Evolutionary conservation across 176 grass and related monocot genomes (phyloP).

Genomic region (Hordeum marinum): DNA sequence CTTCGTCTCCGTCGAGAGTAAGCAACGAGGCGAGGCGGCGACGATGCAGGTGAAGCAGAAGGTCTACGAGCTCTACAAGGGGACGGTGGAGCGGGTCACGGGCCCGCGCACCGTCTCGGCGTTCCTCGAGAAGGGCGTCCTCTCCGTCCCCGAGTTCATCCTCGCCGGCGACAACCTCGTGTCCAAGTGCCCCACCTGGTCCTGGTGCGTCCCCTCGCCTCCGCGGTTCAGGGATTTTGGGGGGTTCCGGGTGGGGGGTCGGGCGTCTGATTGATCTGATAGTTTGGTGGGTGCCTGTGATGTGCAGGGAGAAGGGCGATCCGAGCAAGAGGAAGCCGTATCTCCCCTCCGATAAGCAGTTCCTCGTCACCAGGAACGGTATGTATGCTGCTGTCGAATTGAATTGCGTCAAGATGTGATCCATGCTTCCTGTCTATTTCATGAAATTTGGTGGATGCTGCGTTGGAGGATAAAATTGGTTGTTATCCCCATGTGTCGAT

Average conservation of each 20-base stretch:
- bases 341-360: constrained; percentile 80
- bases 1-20: constrained; percentile 3
- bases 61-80: constrained; percentile 76
- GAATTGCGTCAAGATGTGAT: neutral
- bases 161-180: constrained; percentile 97
- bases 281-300: constrained; percentile 13
- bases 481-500: neutral
- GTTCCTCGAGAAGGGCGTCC: constrained; percentile 94
- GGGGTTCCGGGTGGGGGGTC: neutral
- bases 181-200: constrained; percentile 97
- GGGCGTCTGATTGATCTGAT: constrained; percentile 31
- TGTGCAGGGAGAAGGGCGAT: constrained; percentile 76
- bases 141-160: constrained; percentile 89
- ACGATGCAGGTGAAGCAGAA: constrained; percentile 77
- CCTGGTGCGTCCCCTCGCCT: constrained; percentile 51
- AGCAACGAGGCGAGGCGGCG: neutral
- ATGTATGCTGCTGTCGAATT: constrained; percentile 32
- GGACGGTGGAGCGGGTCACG: constrained; percentile 76
- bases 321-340: constrained; percentile 75
- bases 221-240: neutral
- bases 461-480: neutral
- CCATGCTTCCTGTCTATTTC: neutral
- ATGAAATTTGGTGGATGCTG: neutral
- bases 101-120: constrained; percentile 75
- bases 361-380: constrained; percentile 92